phyloP scores from a whole-genome alignment of 495 filamentous ascomycete genomes.

The Penicillium manginii region DNA sequence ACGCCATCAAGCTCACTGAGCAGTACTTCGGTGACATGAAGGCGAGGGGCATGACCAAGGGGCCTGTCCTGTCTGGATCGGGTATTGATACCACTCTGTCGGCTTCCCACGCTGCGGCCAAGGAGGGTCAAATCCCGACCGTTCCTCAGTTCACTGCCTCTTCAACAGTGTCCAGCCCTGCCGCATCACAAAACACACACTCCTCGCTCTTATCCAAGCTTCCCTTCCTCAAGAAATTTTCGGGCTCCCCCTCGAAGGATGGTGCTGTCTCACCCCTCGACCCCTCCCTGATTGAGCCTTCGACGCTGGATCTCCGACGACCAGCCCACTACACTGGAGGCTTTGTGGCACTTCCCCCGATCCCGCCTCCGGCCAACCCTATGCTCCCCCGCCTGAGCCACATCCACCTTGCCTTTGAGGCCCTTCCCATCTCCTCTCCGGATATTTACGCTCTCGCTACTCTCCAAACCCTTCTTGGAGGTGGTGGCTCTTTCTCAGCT shows the following conservation, averaged over 20 bases:
- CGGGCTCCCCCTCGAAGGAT: constrained; percentile 66
- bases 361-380: constrained; percentile 75
- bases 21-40: constrained; percentile 92
- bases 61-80: constrained; percentile 58
- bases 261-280: constrained; percentile 57
- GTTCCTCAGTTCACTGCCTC: constrained; percentile 47
- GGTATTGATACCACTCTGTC: constrained; percentile 60
- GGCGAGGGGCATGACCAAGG: constrained; percentile 38
- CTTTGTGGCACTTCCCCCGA: constrained; percentile 79
- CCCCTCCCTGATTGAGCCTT: constrained; percentile 46
- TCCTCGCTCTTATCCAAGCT: constrained; percentile 76
- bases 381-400: constrained; percentile 83
- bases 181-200: constrained; percentile 46
- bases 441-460: constrained; percentile 97
- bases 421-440: constrained; percentile 81
- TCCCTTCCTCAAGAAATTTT: constrained; percentile 91
- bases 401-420: constrained; percentile 95
- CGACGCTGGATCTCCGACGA: constrained; percentile 58
- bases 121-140: constrained; percentile 42
- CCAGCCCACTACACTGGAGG: constrained; percentile 93
- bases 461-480: constrained; percentile 94
- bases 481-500: constrained; percentile 95
- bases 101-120: constrained; percentile 47
- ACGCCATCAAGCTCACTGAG: constrained; percentile 79
- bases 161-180: constrained; percentile 41